Base-by-base conservation (phyloP, 768 basidiomycete genomes). In the Macrolepiota albuminosa region DNA sequence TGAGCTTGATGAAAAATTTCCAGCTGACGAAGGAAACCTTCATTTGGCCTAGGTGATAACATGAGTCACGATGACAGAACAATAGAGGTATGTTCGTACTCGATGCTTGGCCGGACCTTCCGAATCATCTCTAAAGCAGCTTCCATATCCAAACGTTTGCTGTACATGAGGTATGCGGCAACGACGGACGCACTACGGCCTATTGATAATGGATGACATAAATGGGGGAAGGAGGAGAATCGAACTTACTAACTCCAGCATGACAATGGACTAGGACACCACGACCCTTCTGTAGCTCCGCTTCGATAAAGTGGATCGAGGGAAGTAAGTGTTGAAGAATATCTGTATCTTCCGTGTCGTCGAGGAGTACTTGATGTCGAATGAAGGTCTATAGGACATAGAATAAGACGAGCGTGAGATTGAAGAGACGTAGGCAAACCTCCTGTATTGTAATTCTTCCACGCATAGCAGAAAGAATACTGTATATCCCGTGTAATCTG, bases 261-360 rank as follows among this genome's bases (percentile, higher is more conserved):
- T 91, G 88, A 69, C 95, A 96, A 72, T 97, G 95, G 0, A 97
- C 90, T 21, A 96, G 75, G 1, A 98, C 88, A 1, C 88, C 88
- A 34, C 86, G 76, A 0, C 82, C 85, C 66, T 88, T 89, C 69
- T 86, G 81, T 3, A 95, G 72, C 64, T 94, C 89, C 13, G 82
- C 80, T 62, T 90, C 81, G 48, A 97, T 94, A 75, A 94, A 95
- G 5, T 87, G 83, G 57, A 95, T 91, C 3, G 88, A 84, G 1
- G 88, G 84, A 11, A 92, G 75, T 61, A 97, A 78, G 66, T 94
- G 91, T 4, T 82, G 78, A 24, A 96, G 79, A 29, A 94, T 80
- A 68, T 97, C 93, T 39, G 84, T 84, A 53, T 88, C 87, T 49
- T 84, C 80, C 9, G 83, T 83, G 61, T 93, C 88, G 66, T 93